Conservation (phyloP, 116 monocot species). For the Dioscorea cayenensis region DNA sequence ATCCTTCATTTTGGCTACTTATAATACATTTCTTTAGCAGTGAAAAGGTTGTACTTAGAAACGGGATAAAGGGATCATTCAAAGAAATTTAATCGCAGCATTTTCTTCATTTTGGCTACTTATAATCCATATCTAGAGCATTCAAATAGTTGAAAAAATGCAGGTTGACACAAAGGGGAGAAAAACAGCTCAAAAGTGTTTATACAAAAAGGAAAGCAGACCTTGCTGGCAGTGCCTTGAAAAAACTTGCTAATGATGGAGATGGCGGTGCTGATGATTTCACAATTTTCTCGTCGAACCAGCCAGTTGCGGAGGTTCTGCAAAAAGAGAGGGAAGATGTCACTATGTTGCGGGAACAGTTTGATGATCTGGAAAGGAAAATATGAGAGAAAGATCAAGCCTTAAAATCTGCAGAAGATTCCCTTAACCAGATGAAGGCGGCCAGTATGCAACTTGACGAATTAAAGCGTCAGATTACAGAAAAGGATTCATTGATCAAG, state of each 20-base stretch:
- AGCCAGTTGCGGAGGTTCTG: conserved; percentile 16
- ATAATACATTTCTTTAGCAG: too few relatives aligned
- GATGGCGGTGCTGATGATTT: conserved; percentile 26
- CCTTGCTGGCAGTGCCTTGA: conserved; percentile 13
- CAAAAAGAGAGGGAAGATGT: conserved; percentile 53
- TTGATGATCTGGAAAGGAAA: conserved; percentile 53
- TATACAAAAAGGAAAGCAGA: conserved; percentile 47
- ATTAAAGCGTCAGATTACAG: conserved; percentile 32
- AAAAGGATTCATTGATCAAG: conserved; percentile 70
- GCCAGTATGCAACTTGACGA: conserved; percentile 34
- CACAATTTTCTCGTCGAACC: conserved; percentile 18
- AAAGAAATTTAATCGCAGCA: neutral
- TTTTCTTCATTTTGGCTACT: neutral
- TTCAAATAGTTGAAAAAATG: neutral
- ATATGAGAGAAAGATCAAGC: conserved; percentile 76
- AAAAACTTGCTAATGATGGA: conserved; percentile 10
- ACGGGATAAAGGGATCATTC: too few relatives aligned
- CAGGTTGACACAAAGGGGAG: conserved; percentile 42
- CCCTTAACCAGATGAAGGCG: conserved; percentile 41
- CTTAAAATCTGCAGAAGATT: conserved; percentile 53
- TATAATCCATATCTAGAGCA: neutral
- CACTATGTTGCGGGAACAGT: conserved; percentile 41
- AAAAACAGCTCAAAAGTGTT: conserved; percentile 32
- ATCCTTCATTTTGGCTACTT: too few relatives aligned
- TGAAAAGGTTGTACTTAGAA: too few relatives aligned